Evolutionary conservation across 768 basidiomycete species (phyloP), one percentile per base, ranked within the genome.

Genomic region (Rhizopogon salebrosus): DNA sequence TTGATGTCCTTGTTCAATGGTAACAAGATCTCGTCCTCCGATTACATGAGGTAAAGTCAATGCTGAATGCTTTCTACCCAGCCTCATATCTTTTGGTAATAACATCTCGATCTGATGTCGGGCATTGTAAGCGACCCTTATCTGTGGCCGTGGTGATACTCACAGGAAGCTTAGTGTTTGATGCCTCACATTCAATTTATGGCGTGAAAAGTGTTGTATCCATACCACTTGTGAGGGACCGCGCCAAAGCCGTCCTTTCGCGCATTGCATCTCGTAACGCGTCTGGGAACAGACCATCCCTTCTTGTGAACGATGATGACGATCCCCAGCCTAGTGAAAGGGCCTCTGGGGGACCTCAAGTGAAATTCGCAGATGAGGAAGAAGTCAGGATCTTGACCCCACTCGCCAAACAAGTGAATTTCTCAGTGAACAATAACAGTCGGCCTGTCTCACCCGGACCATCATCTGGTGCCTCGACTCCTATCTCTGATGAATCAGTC

Each of bases 31-130:
- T 54, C 31, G 3, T 23, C 14, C 6, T 22, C 45, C 22, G 22
- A 20, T 34, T 22, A 46, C 5, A 16, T 16, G 43, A 20, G 31
- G 22, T 22, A 14, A 46, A 22, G 23, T 20, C 27, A 45, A 20
- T 11, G 29, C 29, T 46, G 29, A 46, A 46, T 34, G 22, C 45
- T 23, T 14, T 46, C 9, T 16, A 31, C 8, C 20, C 61, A 92
- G 91, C 79, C 34, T 87, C 90, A 8, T 85, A 91, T 72, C 69
- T 93, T 16, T 70, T 93, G 40, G 86, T 90, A 4, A 80, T 93
- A 42, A 83, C 82, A 18, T 75, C 80, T 1, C 79, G 80, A 53
- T 71, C 71, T 41, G 77, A 84, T 55, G 72, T 87, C 11, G 91
- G 91, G 54, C 73, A 77, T 57, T 64, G 91, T 89, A 64, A 70